Percentiles rank a stretch among this genome's conserved stretches.
Evolutionary conservation across 164 flowering plant genomes (phyloP).

Genomic region (Stephania cephalantha): DNA sequence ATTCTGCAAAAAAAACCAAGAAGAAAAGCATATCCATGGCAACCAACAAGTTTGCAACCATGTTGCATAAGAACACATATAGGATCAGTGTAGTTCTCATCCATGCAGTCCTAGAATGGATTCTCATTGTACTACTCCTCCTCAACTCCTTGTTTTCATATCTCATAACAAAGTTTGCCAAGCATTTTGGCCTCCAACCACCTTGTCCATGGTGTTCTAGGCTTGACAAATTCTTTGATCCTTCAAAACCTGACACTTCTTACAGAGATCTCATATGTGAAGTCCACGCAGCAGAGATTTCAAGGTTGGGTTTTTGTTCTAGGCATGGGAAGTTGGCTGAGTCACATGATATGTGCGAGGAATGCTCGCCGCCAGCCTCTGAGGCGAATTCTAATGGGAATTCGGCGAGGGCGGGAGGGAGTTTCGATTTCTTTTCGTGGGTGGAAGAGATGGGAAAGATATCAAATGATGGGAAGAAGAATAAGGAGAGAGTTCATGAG

Average conservation of each 20-base stretch:
- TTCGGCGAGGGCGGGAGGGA: slow-evolving; percentile 1
- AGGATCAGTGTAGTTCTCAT: slow-evolving; percentile 52
- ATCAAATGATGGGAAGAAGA: background rate
- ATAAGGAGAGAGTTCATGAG: slow-evolving; percentile 19
- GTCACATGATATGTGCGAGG: slow-evolving; percentile 60
- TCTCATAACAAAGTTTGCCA: slow-evolving; percentile 58
- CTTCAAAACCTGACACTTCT: slow-evolving; percentile 18
- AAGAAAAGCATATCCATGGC: slow-evolving; percentile 44
- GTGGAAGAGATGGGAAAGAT: slow-evolving; percentile 23
- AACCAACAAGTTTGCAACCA: slow-evolving; percentile 75
- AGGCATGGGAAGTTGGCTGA: slow-evolving; percentile 56
- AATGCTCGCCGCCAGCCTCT: slow-evolving; percentile 55
- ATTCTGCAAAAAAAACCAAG: slow-evolving; percentile 14
- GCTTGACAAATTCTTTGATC: slow-evolving; percentile 54
- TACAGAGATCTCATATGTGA: slow-evolving; percentile 71
- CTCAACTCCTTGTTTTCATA: slow-evolving; percentile 77
- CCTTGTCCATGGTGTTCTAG: slow-evolving; percentile 88
- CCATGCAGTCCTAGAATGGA: slow-evolving; percentile 84
- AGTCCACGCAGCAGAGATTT: slow-evolving; percentile 67
- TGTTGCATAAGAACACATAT: slow-evolving; percentile 61
- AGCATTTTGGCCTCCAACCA: slow-evolving; percentile 69
- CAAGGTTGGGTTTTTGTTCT: slow-evolving; percentile 58
- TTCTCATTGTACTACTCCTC: slow-evolving; percentile 65
- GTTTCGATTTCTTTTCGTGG: slow-evolving; percentile 34
- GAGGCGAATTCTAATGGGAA: slow-evolving; percentile 17